A percentile compares a stretch with the other conserved stretches of the same genome.
Evolutionary conservation across 2,329 filamentous ascomycete genomes (phyloP).

Genomic region (Hymenoscyphus infarciens): DNA sequence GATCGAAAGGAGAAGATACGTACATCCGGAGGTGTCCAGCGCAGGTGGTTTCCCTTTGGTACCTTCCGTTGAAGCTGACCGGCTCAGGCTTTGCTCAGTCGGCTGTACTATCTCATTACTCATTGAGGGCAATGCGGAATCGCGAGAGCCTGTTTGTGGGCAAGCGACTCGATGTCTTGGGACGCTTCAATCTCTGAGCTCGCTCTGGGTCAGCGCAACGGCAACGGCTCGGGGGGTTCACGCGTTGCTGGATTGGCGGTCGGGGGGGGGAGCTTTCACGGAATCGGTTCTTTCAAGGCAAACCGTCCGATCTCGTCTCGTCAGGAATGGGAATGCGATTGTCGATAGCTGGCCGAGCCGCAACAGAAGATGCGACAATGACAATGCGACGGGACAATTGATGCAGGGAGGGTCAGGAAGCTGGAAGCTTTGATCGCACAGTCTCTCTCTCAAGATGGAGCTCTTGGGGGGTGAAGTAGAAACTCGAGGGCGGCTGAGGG

Average conservation of each 20-base stretch:
- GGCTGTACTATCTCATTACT: slow-evolving; percentile 37
- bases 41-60: slow-evolving; percentile 33
- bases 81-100: slow-evolving; percentile 35
- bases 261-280: slow-evolving; percentile 14
- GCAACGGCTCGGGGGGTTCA: slow-evolving; percentile 17
- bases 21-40: slow-evolving; percentile 34
- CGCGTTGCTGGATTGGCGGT: slow-evolving; percentile 23
- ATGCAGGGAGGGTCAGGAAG: slow-evolving; percentile 18
- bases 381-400: slow-evolving; percentile 23
- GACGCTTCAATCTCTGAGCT: slow-evolving; percentile 10
- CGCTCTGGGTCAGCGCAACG: slow-evolving; percentile 9
- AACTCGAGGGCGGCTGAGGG: slow-evolving; percentile 18
- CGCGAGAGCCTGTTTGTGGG: slow-evolving; percentile 5
- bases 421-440: slow-evolving; percentile 18
- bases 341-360: slow-evolving; percentile 12
- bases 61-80: slow-evolving; percentile 31
- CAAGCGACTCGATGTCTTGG: slow-evolving; percentile 11
- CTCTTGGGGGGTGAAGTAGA: slow-evolving; percentile 16
- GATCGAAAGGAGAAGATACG: slow-evolving; percentile 15
- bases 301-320: slow-evolving; percentile 13
- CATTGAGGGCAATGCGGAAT: slow-evolving; percentile 36
- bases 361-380: slow-evolving; percentile 7
- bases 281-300: slow-evolving; percentile 12
- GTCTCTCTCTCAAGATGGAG: slow-evolving; percentile 16
- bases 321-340: slow-evolving; percentile 19